Evolutionary conservation across 2,329 filamentous ascomycete species (phyloP), one percentile per base, ranked within the genome.

Genomic region (Aspergillus pseudotamarii): DNA sequence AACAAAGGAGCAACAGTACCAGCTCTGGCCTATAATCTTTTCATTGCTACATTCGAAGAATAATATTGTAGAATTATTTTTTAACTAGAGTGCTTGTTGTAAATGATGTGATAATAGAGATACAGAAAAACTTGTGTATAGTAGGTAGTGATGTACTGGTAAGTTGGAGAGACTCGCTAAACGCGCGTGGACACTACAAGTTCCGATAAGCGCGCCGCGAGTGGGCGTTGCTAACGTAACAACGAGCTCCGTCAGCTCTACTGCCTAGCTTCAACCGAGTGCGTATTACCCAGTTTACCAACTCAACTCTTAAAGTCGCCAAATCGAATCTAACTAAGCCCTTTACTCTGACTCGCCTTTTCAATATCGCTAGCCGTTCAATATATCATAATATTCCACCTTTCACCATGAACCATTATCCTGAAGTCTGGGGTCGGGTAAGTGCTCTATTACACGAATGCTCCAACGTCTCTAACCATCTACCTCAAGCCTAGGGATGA

Each of bases 401-500:
- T 54, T 66, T 59, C 76, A 81, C 60, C 68, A 89, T 89, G 87
- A 88, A 89, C 77, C 87, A 89, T 76, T 83, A 86, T 71, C 87
- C 87, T 63, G 84, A 88, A 81, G 85, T 84, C 69, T 89, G 87
- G 87, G 87, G 87, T 76, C 84, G 87, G 78, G 87, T 89, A 68
- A 70, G 69, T 67, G 67, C 65, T 66, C 62, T 60, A 58, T 65
- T 58, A 58, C 61, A 46, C n/a, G 26, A 51, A 26, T 55, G 23
- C 57, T 32, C 28, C 16, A 54, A 32, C 60, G 19, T 64, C 58
- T 59, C 80, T 83, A 78, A 83, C 73, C 81, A 71, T 62, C 64
- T 60, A 66, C 74, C 58, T 54, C 26, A 65, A 99, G 95, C 95
- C 95, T 77, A 91, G 95, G 86, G 92, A 99, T 81, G 95, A 99